phyloP scores from a whole-genome alignment of 805 yeast species.

The Jamesozyma gamospora region DNA sequence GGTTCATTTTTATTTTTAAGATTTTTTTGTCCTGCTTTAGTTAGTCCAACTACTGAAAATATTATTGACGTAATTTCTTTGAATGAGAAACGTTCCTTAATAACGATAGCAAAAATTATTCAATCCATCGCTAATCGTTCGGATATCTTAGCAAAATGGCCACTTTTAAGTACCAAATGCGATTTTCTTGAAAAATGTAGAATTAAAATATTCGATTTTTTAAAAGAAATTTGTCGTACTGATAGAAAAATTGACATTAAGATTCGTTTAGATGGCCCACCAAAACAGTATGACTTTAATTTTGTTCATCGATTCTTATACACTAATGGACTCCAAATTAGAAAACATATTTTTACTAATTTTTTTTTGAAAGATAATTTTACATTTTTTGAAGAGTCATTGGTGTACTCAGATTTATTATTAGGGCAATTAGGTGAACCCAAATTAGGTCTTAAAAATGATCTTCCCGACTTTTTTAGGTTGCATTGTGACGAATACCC shows the following conservation, averaged over 20 bases:
- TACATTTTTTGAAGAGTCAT: slow-evolving; percentile 19
- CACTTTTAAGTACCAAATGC: slow-evolving; percentile 36
- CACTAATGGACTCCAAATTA: slow-evolving; percentile 36
- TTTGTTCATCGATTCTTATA: slow-evolving; percentile 42
- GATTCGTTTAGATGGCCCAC: slow-evolving; percentile 14
- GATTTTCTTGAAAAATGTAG: slow-evolving; percentile 35
- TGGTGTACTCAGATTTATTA: slow-evolving; percentile 37
- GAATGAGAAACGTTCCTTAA: slow-evolving; percentile 50
- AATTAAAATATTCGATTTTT: slow-evolving; percentile 32
- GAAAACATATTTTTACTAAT: slow-evolving; percentile 17
- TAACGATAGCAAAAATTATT: slow-evolving; percentile 70
- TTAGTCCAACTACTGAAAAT: slow-evolving; percentile 59
- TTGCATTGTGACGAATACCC: slow-evolving; percentile 40
- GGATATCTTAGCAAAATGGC: slow-evolving; percentile 54
- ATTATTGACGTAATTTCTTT: slow-evolving; percentile 33
- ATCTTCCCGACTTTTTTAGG: slow-evolving; percentile 44
- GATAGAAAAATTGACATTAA: slow-evolving; percentile 12
- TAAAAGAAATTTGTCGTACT: slow-evolving; percentile 30
- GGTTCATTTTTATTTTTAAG: slow-evolving; percentile 82
- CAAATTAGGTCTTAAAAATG: slow-evolving; percentile 42
- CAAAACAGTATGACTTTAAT: slow-evolving; percentile 23
- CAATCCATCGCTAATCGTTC: slow-evolving; percentile 86
- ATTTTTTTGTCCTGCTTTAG: slow-evolving; percentile 79
- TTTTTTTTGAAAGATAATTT: slow-evolving; percentile 1
- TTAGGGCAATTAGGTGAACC: slow-evolving; percentile 52